These are phyloP conservation scores for Neurospora sp. DNA, from an alignment of 495 filamentous ascomycete genomes.

Conservation along the genomic window DNA sequence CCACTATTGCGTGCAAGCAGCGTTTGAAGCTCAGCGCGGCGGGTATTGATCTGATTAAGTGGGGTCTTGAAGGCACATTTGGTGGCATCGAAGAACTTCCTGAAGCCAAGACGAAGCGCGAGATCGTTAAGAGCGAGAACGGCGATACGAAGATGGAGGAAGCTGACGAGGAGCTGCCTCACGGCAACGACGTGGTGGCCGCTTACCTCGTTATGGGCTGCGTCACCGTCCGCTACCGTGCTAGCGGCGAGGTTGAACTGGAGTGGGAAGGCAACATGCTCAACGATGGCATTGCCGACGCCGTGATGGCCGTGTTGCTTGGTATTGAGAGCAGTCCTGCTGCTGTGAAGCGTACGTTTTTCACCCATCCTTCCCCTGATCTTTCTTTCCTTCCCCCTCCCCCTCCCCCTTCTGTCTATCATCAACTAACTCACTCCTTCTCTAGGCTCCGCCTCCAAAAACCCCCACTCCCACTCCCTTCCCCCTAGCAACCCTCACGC, in stretches of 20 bases:
- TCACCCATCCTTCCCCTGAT: no score
- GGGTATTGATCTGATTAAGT: slow-evolving; percentile 81
- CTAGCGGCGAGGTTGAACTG: slow-evolving; percentile 68
- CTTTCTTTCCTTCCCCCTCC: neutral
- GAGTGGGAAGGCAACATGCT: slow-evolving; percentile 98
- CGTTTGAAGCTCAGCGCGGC: slow-evolving; percentile 75
- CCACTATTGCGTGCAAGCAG: slow-evolving; percentile 85
- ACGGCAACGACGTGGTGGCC: slow-evolving; percentile 32
- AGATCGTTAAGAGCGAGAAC: slow-evolving; percentile 35
- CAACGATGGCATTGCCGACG: slow-evolving; percentile 94
- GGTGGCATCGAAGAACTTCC: slow-evolving; percentile 67
- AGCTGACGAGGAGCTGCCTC: slow-evolving; percentile 47
- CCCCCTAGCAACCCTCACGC: slow-evolving; percentile 55
- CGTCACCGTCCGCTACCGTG: slow-evolving; percentile 60
- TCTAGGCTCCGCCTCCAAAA: slow-evolving; percentile 41
- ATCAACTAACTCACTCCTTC: no score
- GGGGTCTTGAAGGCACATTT: slow-evolving; percentile 91
- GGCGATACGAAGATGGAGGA: slow-evolving; percentile 45
- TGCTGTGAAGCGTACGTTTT: slow-evolving; percentile 86
- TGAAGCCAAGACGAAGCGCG: slow-evolving; percentile 30
- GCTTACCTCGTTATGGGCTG: slow-evolving; percentile 85
- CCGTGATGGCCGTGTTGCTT: slow-evolving; percentile 82
- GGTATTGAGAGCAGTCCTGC: slow-evolving; percentile 87
- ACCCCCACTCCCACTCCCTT: slow-evolving; percentile 45
- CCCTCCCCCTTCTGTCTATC: no score